These are phyloP conservation scores for Chaetomiaceae sp. DNA, from an alignment of 2,329 filamentous ascomycete genomes.

Conservation along the genomic window DNA sequence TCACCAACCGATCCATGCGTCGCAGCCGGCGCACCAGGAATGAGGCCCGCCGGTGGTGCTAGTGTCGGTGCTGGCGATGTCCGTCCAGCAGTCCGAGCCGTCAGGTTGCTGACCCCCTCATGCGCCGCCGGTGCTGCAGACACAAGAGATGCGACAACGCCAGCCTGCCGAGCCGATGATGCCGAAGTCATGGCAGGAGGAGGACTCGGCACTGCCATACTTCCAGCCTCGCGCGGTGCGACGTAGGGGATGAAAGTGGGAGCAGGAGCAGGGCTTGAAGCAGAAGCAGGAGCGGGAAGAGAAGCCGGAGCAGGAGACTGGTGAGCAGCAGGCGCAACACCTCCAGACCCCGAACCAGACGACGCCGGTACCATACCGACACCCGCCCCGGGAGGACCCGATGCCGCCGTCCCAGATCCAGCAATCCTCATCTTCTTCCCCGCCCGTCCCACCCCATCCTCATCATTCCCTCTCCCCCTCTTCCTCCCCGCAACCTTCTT, in stretches of 20 bases:
- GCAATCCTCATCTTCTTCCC: neutral
- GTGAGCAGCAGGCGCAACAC: too few species aligned
- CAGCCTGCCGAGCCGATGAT: neutral
- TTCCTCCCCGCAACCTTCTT: neutral
- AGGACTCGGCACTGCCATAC: too few species aligned
- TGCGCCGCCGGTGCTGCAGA: neutral
- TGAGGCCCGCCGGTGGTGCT: too few species aligned
- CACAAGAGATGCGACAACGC: neutral
- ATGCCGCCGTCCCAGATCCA: too few species aligned
- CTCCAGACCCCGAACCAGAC: too few species aligned
- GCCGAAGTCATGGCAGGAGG: neutral
- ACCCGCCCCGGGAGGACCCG: neutral
- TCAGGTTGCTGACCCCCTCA: neutral
- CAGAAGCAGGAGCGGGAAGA: neutral
- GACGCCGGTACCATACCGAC: neutral
- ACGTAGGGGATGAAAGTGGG: neutral
- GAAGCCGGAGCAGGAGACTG: too few species aligned
- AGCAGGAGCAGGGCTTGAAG: neutral
- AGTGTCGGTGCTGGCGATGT: too few species aligned
- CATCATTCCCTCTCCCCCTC: neutral
- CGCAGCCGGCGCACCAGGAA: too few species aligned
- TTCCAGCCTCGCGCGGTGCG: neutral
- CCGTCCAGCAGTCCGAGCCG: too few species aligned
- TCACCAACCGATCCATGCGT: too few species aligned
- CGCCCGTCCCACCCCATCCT: neutral